Conservation (phyloP, 2,329 filamentous ascomycete species). For the Clarireedia sp. region DNA sequence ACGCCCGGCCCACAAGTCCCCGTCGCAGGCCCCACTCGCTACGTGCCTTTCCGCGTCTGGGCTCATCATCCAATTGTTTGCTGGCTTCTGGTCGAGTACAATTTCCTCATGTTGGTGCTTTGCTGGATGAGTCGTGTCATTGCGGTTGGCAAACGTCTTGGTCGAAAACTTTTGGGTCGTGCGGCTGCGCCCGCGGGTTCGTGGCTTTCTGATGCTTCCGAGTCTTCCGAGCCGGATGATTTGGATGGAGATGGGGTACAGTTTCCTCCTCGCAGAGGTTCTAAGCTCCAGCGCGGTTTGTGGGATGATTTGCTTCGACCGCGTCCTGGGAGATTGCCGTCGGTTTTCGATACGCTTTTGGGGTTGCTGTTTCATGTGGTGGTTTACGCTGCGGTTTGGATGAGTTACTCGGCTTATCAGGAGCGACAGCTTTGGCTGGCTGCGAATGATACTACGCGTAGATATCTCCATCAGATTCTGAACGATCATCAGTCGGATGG, state of each 20-base stretch:
- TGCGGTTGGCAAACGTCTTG: neutral
- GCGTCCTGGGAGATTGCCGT: neutral
- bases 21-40: neutral
- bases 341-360: neutral
- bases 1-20: neutral
- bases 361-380: neutral
- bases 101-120: neutral
- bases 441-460: constrained; percentile 7
- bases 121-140: neutral
- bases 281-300: neutral
- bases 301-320: neutral
- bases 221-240: neutral
- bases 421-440: constrained; percentile 5
- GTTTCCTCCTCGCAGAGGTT: neutral
- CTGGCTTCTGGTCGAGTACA: constrained; percentile 11
- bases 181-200: neutral
- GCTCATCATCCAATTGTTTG: constrained; percentile 6
- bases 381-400: neutral
- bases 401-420: neutral
- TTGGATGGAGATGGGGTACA: neutral
- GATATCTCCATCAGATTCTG: neutral
- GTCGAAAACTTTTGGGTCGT: neutral
- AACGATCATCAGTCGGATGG: neutral
- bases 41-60: constrained; percentile 2
- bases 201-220: neutral